Base-by-base conservation (phyloP, 805 yeast species). In the Metschnikowia baotianmanensis region DNA sequence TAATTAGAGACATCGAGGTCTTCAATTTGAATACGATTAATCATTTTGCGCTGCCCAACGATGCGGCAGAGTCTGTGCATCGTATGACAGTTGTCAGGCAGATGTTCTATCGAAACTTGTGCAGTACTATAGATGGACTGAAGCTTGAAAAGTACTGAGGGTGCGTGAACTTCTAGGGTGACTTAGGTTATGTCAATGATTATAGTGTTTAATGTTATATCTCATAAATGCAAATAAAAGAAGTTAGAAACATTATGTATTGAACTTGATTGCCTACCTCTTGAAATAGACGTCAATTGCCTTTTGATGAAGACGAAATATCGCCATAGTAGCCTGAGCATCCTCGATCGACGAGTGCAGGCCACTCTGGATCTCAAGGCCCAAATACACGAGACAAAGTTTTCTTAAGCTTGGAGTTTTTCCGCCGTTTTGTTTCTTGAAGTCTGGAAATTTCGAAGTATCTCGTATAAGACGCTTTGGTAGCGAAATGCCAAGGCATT, bases 331-430 rank as follows among this genome's bases (percentile, higher is more conserved):
- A 1, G 90, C 90, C 54, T 78, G 77, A 0, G 96, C 96, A 65
- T 89, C 97, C 56, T 87, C 96, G 1, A 89, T 86, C 0, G 96
- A 86, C 3, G 93, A 83, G 65, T 90, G 96, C 46, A 79, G 74
- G 1, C 82, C 87, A 0, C 65, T 66, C 60, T 89, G 96, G 43
- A 89, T 86, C 8, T 77, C 80, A 2, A 74, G 40, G 1, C 74
- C 69, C 26, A 87, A 58, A 11, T 82, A 65, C 51, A 77, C 80
- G 44, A 71, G 67, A 1, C 84, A 63, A 22, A 89, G 63, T 47
- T 76, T 80, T 58, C 83, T 86, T 54, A 89, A 69, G 32, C 83
- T 68, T 2, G 96, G 96, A 0, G 85, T 75, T 51, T 78, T 80
- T 4, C 91, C 91, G 33, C 68, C 73, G 1, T 86, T 67, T 18